Conservation (phyloP, 2,329 filamentous ascomycete species). For the Aspergillus sp. region DNA sequence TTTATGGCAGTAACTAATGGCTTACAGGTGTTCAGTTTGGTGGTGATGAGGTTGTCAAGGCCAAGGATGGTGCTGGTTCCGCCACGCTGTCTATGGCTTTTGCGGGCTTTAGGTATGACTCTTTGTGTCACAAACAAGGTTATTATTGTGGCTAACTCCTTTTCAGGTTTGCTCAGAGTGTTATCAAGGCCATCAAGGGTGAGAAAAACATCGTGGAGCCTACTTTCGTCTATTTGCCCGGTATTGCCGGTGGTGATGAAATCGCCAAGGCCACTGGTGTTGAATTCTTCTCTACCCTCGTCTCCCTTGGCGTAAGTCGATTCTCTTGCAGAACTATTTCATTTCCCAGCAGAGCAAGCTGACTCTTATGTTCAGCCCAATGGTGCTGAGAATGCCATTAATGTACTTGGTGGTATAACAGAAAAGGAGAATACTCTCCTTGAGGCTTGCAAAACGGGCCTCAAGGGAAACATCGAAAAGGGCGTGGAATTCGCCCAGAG, state of each 20-base stretch:
- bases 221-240: slow-evolving; percentile 91
- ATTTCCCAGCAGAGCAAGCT: slow-evolving; percentile 9
- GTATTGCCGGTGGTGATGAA: slow-evolving; percentile 79
- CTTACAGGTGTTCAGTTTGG: slow-evolving; percentile 77
- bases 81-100: slow-evolving; percentile 94
- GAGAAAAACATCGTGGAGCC: slow-evolving; percentile 92
- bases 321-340: slow-evolving; percentile 3
- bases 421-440: slow-evolving; percentile 88
- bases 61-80: slow-evolving; percentile 86
- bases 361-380: slow-evolving; percentile 55
- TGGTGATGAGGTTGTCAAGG: slow-evolving; percentile 94
- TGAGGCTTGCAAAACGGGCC: slow-evolving; percentile 66
- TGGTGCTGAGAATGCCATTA: slow-evolving; percentile 79
- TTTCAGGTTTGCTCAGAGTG: slow-evolving; percentile 81
- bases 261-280: slow-evolving; percentile 77
- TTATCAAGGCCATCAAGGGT: slow-evolving; percentile 82
- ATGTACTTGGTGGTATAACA: slow-evolving; percentile 72
- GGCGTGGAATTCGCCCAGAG: slow-evolving; percentile 85
- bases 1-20: slow-evolving; percentile 4
- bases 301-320: slow-evolving; percentile 84
- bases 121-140: slow-evolving; percentile 7
- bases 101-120: slow-evolving; percentile 77
- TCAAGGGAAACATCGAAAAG: slow-evolving; percentile 92
- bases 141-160: slow-evolving; percentile 12
- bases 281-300: slow-evolving; percentile 94